These are phyloP conservation scores for Pulveroboletus sp. DNA, from an alignment of 768 basidiomycete genomes.

Conservation along the genomic window DNA sequence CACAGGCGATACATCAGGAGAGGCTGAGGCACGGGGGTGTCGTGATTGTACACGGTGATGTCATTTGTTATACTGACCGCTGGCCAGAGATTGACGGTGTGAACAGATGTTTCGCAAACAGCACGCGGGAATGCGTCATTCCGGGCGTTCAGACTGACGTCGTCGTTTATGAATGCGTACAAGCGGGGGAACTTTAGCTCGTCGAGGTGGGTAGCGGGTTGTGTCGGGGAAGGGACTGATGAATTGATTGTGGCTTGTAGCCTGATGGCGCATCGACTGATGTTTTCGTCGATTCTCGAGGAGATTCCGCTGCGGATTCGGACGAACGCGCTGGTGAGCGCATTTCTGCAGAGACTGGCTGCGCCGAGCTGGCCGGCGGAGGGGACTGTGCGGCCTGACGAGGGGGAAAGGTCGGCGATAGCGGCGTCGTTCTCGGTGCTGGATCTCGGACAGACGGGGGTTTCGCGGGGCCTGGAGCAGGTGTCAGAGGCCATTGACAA, in stretches of 20 bases:
- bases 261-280: constrained; percentile 73
- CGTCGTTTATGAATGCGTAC: constrained; percentile 75
- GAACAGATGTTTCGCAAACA: constrained; percentile 69
- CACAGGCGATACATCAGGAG: constrained; percentile 81
- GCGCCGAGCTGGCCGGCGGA: constrained; percentile 37
- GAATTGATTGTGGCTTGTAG: constrained; percentile 36
- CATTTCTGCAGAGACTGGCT: constrained; percentile 67
- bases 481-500: constrained; percentile 81
- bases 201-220: constrained; percentile 53
- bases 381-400: constrained; percentile 36
- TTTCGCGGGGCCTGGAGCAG: constrained; percentile 76
- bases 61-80: constrained; percentile 1
- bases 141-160: constrained; percentile 82
- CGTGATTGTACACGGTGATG: constrained; percentile 76
- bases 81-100: constrained; percentile 8
- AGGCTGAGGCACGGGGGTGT: constrained; percentile 82
- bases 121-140: constrained; percentile 82
- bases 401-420: constrained; percentile 38
- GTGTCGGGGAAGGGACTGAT: background rate
- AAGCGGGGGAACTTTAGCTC: constrained; percentile 82
- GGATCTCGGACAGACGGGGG: constrained; percentile 62
- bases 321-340: constrained; percentile 71
- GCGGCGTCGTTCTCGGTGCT: constrained; percentile 63
- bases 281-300: constrained; percentile 80
- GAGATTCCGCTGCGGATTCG: constrained; percentile 84